Base-by-base conservation (phyloP, 2,329 filamentous ascomycete species). In the Acrodontium crateriforme region DNA sequence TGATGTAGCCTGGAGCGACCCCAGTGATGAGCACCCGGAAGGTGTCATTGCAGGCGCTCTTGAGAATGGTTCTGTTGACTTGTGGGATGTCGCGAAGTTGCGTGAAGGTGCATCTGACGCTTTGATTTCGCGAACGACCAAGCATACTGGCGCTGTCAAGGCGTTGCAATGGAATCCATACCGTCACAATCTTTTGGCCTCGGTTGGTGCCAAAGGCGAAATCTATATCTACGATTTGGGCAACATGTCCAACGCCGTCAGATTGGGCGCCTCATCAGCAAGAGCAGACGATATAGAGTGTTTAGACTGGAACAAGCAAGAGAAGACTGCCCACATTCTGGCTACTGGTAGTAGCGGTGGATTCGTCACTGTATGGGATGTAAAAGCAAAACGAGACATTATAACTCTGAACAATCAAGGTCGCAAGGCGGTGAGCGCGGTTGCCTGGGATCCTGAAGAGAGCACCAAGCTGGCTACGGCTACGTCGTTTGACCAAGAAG, bases 331-430 rank as follows among this genome's bases (percentile, higher is more conserved):
- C 9, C 87, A 98, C 52, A 98, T 98, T 52, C 62, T 98, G 42
- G 89, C 87, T 11, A 95, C 87, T 7, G 89, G 89, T 41, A 87
- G 85, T 50, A 79, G 74, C 37, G 85, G 84, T 27, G 89, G 89
- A 4, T 92, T 95, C 48, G 85, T 95, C 18, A 95, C 89, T 2
- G 87, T 98, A 11, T 98, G 89, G 89, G 89, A 98, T 59, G 69
- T 95, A 40, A 94, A 93, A 65, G 84, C 82, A 9, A 95, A 93
- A 70, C 94, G 93, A 61, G 84, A 93, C 44, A 94, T 85, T 31
- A 63, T 98, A 56, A 94, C 85, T 18, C 65, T 98, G 40, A 98
- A 94, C 64, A 80, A 81, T 50, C 63, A 66, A 39, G 89, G 82
- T 50, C 74, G 89, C 38, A 98, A 94, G 60, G 69, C 85, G 29